These are phyloP conservation scores for Calocera cornea DNA, from an alignment of 768 basidiomycete genomes.

Conservation along the genomic window DNA sequence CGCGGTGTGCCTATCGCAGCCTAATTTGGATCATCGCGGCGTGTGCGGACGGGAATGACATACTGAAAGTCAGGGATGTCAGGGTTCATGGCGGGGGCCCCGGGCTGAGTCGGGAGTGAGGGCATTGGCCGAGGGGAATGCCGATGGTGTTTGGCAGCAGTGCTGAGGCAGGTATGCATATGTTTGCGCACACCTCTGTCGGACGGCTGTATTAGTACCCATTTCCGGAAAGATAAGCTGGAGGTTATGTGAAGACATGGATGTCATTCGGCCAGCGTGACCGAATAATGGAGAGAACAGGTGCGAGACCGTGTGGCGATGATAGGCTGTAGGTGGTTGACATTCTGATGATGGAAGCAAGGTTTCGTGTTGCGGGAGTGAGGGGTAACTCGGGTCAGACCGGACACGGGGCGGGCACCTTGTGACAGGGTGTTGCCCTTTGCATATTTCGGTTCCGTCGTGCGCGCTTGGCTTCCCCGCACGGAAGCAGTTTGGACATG, in stretches of 20 bases:
- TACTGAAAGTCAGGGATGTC: background rate
- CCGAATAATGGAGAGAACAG: too few species aligned
- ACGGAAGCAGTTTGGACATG: background rate
- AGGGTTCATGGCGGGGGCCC: background rate
- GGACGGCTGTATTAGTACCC: too few species aligned
- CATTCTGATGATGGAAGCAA: background rate
- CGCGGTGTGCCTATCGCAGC: background rate
- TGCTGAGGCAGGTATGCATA: background rate
- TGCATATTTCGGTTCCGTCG: background rate
- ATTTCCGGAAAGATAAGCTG: too few species aligned
- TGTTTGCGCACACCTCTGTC: too few species aligned
- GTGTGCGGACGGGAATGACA: background rate
- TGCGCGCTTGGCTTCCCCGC: background rate
- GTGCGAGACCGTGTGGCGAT: background rate
- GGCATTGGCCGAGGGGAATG: background rate
- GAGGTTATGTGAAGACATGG: too few species aligned
- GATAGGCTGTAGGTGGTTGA: background rate
- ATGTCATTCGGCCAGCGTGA: too few species aligned
- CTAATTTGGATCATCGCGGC: background rate
- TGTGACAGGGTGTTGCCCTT: background rate
- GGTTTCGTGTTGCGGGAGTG: too few species aligned
- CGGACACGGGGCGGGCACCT: background rate
- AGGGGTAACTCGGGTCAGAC: background rate
- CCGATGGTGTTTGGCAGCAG: background rate
- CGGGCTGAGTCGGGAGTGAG: background rate